These are phyloP conservation scores for Bryum argenteum DNA, from an alignment of 225 moss, liverwort and hornwort species.

Conservation along the genomic window DNA sequence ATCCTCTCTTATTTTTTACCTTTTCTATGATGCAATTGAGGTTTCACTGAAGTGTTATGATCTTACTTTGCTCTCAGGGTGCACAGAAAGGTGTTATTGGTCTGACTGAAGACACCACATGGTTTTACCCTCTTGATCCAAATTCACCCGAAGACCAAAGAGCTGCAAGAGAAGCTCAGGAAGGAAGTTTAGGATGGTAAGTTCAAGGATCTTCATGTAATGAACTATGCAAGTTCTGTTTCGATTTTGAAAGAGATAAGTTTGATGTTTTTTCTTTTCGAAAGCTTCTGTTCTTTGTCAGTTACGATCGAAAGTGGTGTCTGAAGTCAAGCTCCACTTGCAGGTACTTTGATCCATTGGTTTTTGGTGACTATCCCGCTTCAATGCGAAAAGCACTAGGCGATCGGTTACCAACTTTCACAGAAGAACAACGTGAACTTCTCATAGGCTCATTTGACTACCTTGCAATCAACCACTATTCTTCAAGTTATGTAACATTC, in stretches of 20 bases:
- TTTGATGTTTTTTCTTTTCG: too few species aligned
- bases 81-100: constrained; percentile 70
- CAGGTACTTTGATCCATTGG: constrained; percentile 41
- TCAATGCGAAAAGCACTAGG: constrained; percentile 34
- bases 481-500: constrained; percentile 47
- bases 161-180: constrained; percentile 23
- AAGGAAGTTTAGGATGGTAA: constrained; percentile 44
- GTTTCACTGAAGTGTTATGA: too few species aligned
- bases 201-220: neutral
- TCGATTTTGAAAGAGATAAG: too few species aligned
- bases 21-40: too few species aligned
- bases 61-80: constrained; percentile 29
- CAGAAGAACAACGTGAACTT: constrained; percentile 28
- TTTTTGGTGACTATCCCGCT: constrained; percentile 66
- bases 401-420: constrained; percentile 58
- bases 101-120: constrained; percentile 38
- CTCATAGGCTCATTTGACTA: constrained; percentile 66
- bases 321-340: too few species aligned
- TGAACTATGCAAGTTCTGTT: too few species aligned
- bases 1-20: too few species aligned
- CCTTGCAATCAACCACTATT: constrained; percentile 72
- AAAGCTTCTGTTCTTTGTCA: too few species aligned
- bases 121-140: constrained; percentile 25
- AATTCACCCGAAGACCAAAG: constrained; percentile 7
- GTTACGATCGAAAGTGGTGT: too few species aligned